Percentiles rank a stretch among this genome's conserved stretches.
phyloP scores from a whole-genome alignment of 176 grass and related monocot genomes.

The Cenchrus fungigraminus region DNA sequence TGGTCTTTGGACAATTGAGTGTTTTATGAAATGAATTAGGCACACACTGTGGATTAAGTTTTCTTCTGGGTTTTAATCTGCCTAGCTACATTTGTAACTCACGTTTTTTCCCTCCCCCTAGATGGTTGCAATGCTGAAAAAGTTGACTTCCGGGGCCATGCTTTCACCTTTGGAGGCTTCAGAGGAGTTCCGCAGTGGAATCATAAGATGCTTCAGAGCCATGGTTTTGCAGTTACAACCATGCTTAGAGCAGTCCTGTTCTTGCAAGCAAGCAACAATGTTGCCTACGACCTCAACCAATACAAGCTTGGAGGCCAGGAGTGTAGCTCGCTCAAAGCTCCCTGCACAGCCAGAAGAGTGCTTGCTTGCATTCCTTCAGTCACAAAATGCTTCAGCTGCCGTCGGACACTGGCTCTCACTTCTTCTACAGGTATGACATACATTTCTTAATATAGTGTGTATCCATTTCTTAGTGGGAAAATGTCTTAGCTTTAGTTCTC shows the following conservation, averaged over 20 bases:
- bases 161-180: conserved; percentile 80
- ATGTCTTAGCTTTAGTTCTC: not conserved
- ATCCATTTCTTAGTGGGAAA: not conserved
- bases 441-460: conserved; percentile 4
- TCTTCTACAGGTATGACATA: conserved; percentile 73
- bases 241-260: conserved; percentile 63
- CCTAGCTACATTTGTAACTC: not conserved
- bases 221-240: conserved; percentile 76
- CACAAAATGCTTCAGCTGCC: conserved; percentile 82
- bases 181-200: conserved; percentile 84
- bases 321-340: conserved; percentile 32
- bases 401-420: conserved; percentile 92
- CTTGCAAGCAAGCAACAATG: conserved; percentile 61
- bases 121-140: conserved; percentile 85
- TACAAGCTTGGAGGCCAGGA: conserved; percentile 25
- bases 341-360: conserved; percentile 63
- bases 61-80: not conserved
- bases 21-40: not conserved
- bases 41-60: not conserved
- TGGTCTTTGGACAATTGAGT: conserved; percentile 21
- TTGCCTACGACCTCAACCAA: conserved; percentile 46
- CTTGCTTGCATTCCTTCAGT: conserved; percentile 82
- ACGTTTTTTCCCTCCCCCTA: conserved; percentile 33
- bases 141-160: conserved; percentile 75
- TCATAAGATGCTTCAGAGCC: conserved; percentile 82